Base-by-base conservation (phyloP, 169 alveolate genomes). In the Plasmodium vivax region DNA sequence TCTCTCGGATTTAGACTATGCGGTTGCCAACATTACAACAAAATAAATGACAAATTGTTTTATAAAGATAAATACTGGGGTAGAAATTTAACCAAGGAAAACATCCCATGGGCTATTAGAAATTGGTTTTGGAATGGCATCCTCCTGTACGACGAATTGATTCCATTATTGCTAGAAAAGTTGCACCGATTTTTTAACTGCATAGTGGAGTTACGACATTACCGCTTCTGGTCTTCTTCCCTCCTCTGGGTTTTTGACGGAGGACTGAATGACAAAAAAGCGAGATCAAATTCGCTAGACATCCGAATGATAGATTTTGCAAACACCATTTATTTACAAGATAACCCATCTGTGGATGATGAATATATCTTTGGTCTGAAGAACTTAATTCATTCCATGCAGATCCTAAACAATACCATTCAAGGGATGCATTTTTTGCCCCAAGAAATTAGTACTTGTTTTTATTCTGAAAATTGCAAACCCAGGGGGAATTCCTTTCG, bases 271-370 rank as follows among this genome's bases (percentile, higher is more conserved):
- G 96, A 93, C 73, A 41, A 90, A 68, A 93, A 95, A 83, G 96
- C 83, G 27, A 34, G 96, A 62, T 84, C 92, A 27, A 38, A 68
- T 43, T 93, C 96, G 10, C 88, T 95, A 62, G 97, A 94, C 83
- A 90, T 95, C 10, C 88, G 97, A 77, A 95, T 95, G 97, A 95
- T 95, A 41, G 97, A 95, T 75, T 95, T 95, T 82, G 97, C 97
- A 14, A 95, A 95, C 85, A 93, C 96, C 9, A 93, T 93, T 74
- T 95, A 87, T 83, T 85, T 95, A 84, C 92, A 84, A 92, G 96
- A 95, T 90, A 95, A 93, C 47, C 96, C 96, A n/a, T 79, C 97
- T 41, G 95, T 93, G 10, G 97, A 95, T 84, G 96, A 93, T 43
- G 97, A 95, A 80, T 95, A 95, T 84, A 84, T 95, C 68, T 93